Conservation (phyloP, 768 basidiomycete genomes). For the Polyporus arcularius region DNA sequence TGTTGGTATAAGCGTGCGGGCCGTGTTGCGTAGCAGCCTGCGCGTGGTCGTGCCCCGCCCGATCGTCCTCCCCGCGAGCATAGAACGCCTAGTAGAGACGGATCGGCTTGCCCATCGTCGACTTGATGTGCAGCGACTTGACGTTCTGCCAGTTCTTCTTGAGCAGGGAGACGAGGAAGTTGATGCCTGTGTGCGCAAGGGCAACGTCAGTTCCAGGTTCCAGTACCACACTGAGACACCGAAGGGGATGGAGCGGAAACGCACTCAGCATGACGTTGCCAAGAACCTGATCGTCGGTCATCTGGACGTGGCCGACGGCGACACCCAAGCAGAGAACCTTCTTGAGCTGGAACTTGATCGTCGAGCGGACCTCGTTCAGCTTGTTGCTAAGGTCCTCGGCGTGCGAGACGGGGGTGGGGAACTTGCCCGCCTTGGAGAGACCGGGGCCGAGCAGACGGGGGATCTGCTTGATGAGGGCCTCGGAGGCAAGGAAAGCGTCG, state of each 20-base stretch:
- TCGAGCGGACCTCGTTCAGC: slow-evolving; percentile 93
- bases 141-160: slow-evolving; percentile 99
- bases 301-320: slow-evolving; percentile 95
- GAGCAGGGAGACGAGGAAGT: slow-evolving; percentile 98
- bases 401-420: slow-evolving; percentile 96
- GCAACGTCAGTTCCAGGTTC: slow-evolving; percentile 4
- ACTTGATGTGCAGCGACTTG: slow-evolving; percentile 98
- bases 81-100: slow-evolving; percentile 74
- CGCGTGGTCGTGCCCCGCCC: slow-evolving; percentile 7
- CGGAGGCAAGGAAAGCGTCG: slow-evolving; percentile 97
- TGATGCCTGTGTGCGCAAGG: slow-evolving; percentile 69
- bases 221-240: background rate
- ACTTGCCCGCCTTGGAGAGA: slow-evolving; percentile 99
- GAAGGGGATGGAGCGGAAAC: slow-evolving; percentile 27
- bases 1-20: slow-evolving; percentile 99
- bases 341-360: slow-evolving; percentile 99
- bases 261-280: slow-evolving; percentile 96
- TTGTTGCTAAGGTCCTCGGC: slow-evolving; percentile 88
- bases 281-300: slow-evolving; percentile 97
- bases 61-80: background rate
- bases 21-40: slow-evolving; percentile 80
- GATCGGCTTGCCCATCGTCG: slow-evolving; percentile 98
- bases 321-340: slow-evolving; percentile 99
- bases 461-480: slow-evolving; percentile 98
- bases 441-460: slow-evolving; percentile 99